A percentile compares a stretch with the other conserved stretches of the same genome.
Evolutionary conservation across 345 rosid species (phyloP).

Genomic region (Xanthoceras sorbifolium): DNA sequence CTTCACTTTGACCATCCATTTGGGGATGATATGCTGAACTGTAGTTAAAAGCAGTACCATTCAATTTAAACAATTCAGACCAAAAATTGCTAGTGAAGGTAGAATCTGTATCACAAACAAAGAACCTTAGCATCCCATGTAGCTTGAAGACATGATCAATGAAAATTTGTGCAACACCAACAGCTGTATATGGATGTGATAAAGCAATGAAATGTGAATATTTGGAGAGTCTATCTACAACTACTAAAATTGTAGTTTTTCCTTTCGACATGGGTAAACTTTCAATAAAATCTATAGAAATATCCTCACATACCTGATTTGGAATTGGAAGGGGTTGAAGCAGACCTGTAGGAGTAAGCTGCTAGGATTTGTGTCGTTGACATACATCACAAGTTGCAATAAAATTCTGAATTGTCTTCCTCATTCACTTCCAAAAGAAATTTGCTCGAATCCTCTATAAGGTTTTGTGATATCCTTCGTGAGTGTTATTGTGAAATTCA

Average conservation of each 20-base stretch:
- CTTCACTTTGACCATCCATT: background rate
- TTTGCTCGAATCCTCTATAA: background rate
- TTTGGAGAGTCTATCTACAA: background rate
- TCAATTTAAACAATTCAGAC: background rate
- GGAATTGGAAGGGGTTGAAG: background rate
- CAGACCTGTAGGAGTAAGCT: background rate
- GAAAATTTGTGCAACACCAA: background rate
- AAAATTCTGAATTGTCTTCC: background rate
- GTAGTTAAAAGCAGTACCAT: background rate
- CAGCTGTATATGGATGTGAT: background rate
- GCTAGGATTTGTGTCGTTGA: background rate
- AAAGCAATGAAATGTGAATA: background rate
- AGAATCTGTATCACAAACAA: background rate
- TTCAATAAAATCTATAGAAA: background rate
- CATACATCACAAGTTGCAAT: background rate
- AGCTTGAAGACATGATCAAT: background rate
- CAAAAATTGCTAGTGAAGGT: background rate
- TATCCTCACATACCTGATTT: background rate
- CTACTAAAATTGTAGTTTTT: background rate
- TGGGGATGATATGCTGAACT: background rate
- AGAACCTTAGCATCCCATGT: background rate
- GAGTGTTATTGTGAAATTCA: background rate
- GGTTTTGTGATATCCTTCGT: background rate
- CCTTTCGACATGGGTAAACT: background rate
- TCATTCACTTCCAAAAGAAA: background rate